Base-by-base conservation (phyloP, 1,284 basidiomycete genomes). In the Cutaneotrichosporon curvatum region DNA sequence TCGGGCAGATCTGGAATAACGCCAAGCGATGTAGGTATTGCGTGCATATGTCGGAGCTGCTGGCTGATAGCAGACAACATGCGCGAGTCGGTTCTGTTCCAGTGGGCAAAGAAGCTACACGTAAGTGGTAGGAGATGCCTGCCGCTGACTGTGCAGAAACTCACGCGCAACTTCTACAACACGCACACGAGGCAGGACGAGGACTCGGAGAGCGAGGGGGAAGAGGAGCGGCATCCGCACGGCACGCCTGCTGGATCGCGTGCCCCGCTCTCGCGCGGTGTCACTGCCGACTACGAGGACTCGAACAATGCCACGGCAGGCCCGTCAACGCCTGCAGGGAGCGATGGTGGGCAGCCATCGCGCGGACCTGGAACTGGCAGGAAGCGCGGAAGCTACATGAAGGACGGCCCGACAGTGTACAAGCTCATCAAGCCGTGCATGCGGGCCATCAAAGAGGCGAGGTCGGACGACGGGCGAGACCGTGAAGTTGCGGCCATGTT, bases 401-500 rank as follows among this genome's bases (percentile, higher is more conserved):
- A 60, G 46, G 64, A 68, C 20, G 67, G 65, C 19, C 65, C 66
- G 37, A 62, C 64, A 18, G 60, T 65, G 25, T 68, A 70, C 55
- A 70, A 68, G 44, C 45, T 70, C n/a, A 58, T 68, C 55, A 71
- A 67, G 53, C 65, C 67, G 15, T 59, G 63, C 7, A 47, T 71
- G 47, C 62, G 57, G 37, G 50, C 56, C 12, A 63, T 70, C 55
- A 60, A 59, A 47, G 60, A 62, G 23, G 59, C 62, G 5, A 58
- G 48, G 39, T 44, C 65, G n/a, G 56, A 48, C 47, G 65, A 68
- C 48, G 59, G 45, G 48, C 85, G 83, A 51, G 84, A 82, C 48
- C 78, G 82, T 48, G 71, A 75, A 40, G 76, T 90, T 43, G 78
- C 84, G 15, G 65, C 75, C 46, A 81, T 83, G 59, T 96, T 95